Conservation (phyloP, 768 basidiomycete genomes). For the Russula dissimulans region DNA sequence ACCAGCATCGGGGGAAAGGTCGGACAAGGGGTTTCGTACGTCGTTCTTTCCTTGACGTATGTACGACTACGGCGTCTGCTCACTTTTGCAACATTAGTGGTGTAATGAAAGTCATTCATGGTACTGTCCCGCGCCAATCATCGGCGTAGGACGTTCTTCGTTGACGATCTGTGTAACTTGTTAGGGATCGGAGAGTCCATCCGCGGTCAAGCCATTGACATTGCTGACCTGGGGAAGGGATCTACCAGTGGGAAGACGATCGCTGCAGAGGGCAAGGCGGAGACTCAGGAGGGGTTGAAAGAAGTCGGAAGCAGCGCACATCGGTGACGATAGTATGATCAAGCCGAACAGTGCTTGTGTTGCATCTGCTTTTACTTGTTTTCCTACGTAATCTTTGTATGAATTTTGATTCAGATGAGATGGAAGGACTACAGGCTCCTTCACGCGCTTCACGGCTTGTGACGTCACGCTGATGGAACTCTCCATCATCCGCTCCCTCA, state of each 20-base stretch:
- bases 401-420: neutral
- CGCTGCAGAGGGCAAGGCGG: neutral
- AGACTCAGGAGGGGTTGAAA: conserved; percentile 7
- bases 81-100: neutral
- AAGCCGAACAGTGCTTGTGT: neutral
- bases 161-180: neutral
- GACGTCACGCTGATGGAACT: no score
- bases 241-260: conserved; percentile 8
- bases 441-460: neutral
- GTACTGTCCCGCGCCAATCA: neutral
- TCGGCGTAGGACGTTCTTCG: neutral
- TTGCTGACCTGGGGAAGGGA: conserved; percentile 8
- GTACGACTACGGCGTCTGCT: neutral
- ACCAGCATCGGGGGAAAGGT: neutral
- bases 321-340: neutral
- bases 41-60: neutral
- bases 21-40: conserved; percentile 7
- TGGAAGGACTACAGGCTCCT: no score
- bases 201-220: conserved; percentile 5
- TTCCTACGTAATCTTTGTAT: neutral
- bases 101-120: conserved; percentile 1
- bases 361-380: neutral
- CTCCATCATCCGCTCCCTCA: neutral
- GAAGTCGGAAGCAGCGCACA: neutral
- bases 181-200: conserved; percentile 11